Evolutionary conservation across 2,329 filamentous ascomycete species (phyloP).

Genomic region (Gnomoniopsis sp.): DNA sequence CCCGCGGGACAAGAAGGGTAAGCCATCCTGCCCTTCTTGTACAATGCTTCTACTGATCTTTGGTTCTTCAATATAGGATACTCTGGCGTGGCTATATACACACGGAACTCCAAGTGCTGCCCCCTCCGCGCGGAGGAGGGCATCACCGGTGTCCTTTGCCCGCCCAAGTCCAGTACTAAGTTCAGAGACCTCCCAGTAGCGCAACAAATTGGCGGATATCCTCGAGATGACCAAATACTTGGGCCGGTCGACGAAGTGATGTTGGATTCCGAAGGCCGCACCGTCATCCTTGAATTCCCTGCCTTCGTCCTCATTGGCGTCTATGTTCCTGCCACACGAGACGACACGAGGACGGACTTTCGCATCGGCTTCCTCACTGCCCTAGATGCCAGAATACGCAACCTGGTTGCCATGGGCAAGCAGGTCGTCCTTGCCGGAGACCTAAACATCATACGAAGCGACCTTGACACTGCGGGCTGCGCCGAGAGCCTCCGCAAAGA

Average conservation of each 20-base stretch:
- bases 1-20: slow-evolving; percentile 89
- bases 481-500: slow-evolving; percentile 70
- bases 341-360: slow-evolving; percentile 80
- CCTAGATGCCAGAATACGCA: slow-evolving; percentile 80
- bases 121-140: slow-evolving; percentile 93
- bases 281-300: slow-evolving; percentile 86
- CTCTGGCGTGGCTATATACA: slow-evolving; percentile 93
- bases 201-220: slow-evolving; percentile 87
- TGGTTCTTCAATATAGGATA: slow-evolving; percentile 62
- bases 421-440: slow-evolving; percentile 84
- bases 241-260: slow-evolving; percentile 62
- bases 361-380: slow-evolving; percentile 75
- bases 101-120: slow-evolving; percentile 77
- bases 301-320: slow-evolving; percentile 91
- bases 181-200: slow-evolving; percentile 73
- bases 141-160: slow-evolving; percentile 75
- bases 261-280: slow-evolving; percentile 88
- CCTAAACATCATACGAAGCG: slow-evolving; percentile 70
- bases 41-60: slow-evolving; percentile 9
- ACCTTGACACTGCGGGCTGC: slow-evolving; percentile 73
- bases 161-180: slow-evolving; percentile 65
- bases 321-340: slow-evolving; percentile 86
- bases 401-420: slow-evolving; percentile 76
- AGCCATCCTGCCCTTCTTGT: background rate
- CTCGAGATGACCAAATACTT: slow-evolving; percentile 63